These are phyloP conservation scores for Pythium brassicae DNA, from an alignment of 352 stramenopile genomes.

Conservation along the genomic window DNA sequence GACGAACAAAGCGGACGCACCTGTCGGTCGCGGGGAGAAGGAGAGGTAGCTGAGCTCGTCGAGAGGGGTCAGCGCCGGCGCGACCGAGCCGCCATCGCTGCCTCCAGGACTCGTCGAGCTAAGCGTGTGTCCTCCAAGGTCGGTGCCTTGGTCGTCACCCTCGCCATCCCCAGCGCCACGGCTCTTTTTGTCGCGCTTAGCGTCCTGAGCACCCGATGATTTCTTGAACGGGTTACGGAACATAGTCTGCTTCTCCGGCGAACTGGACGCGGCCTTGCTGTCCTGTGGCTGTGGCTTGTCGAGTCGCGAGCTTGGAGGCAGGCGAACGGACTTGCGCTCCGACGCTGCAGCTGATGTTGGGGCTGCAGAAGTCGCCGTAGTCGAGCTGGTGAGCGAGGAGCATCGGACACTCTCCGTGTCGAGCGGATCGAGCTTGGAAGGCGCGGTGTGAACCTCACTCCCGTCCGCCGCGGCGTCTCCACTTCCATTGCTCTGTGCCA, in stretches of 20 bases:
- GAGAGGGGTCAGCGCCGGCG: not conserved
- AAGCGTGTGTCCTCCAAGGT: not conserved
- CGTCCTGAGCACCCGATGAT: not conserved
- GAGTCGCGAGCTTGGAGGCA: not conserved
- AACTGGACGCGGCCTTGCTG: not conserved
- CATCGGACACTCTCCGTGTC: conserved; percentile 6
- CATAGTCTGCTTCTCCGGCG: conserved; percentile 4
- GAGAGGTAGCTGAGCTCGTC: conserved; percentile 10
- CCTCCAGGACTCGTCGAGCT: not conserved
- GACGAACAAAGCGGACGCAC: not conserved
- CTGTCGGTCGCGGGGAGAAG: conserved; percentile 5
- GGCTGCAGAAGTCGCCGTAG: not conserved
- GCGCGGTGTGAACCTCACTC: not conserved
- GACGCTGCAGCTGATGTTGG: not conserved
- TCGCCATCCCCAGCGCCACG: not conserved
- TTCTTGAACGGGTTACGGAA: conserved; percentile 15
- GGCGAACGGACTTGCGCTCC: conserved; percentile 7
- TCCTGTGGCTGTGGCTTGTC: conserved; percentile 3
- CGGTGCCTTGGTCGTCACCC: not conserved
- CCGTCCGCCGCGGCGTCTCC: not conserved
- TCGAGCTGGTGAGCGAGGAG: not conserved
- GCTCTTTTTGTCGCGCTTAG: conserved; percentile 1
- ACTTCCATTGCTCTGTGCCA: not conserved
- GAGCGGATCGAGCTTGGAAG: conserved; percentile 10
- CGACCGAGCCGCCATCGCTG: not conserved